Conservation (phyloP, 768 basidiomycete species). For the Boletus barrowsii region DNA sequence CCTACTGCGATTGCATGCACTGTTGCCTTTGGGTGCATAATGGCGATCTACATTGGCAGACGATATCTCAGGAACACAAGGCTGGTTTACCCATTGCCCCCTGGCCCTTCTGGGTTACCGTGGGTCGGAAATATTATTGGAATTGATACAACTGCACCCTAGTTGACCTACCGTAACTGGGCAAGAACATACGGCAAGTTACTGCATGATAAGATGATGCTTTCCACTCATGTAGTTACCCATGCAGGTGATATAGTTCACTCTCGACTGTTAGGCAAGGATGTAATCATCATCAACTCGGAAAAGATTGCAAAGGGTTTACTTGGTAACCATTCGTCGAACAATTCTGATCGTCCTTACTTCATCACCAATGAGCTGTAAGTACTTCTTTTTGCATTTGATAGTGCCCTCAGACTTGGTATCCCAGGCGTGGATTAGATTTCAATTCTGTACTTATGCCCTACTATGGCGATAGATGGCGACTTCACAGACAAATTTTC, state of each 20-base stretch:
- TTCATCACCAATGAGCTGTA: slow-evolving; percentile 17
- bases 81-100: slow-evolving; percentile 12
- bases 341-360: slow-evolving; percentile 48
- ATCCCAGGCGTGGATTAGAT: slow-evolving; percentile 9
- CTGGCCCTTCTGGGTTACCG: not conserved
- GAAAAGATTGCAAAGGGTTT: slow-evolving; percentile 4
- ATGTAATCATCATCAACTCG: slow-evolving; percentile 38
- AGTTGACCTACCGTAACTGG: slow-evolving; percentile 34
- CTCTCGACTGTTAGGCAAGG: slow-evolving; percentile 41
- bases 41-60: not conserved
- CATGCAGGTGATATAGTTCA: slow-evolving; percentile 21
- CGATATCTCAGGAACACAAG: slow-evolving; percentile 19
- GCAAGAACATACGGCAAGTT: slow-evolving; percentile 29
- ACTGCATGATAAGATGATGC: not conserved
- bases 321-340: slow-evolving; percentile 38
- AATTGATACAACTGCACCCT: not conserved
- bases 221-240: slow-evolving; percentile 35
- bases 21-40: not conserved
- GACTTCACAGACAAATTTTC: slow-evolving; percentile 21
- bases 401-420: not conserved
- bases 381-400: not conserved
- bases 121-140: slow-evolving; percentile 1
- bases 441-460: slow-evolving; percentile 13
- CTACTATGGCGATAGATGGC: not conserved
- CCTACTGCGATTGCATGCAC: not conserved